Evolutionary conservation across 768 basidiomycete species (phyloP), one percentile per base, ranked within the genome.

Genomic region (Phanerochaete sordida): DNA sequence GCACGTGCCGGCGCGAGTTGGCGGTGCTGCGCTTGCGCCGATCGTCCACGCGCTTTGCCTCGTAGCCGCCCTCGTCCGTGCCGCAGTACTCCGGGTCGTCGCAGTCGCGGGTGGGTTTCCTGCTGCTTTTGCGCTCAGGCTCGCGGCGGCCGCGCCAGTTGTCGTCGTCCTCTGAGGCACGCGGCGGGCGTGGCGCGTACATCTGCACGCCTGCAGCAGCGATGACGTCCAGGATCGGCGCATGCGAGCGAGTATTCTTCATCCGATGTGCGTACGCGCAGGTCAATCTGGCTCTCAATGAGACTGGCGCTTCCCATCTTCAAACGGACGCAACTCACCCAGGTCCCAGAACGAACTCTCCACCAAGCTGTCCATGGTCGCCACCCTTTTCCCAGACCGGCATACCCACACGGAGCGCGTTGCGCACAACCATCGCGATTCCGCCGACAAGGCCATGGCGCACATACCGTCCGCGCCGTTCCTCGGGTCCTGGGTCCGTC

Each of bases 211-310:
- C 86, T 0, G 91, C 88, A 3, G 83, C 83, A 35, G 79, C 74
- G 39, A 94, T 81, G 19, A 93, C 84, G 31, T 83, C 82, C 52
- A 77, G 70, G 54, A 96, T 87, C 1, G 90, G 84, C 0, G 86
- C 84, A 65, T 97, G 94, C 3, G 83, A 84, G 46, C 85, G 82
- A 1, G 90, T 78, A 15, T 76, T 85, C 48, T 81, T 85, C 94
- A 97, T 97, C 6, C 93, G 85, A 74, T 95, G 93, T 0, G 91
- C 88, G 68, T 83, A 96, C 7, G 80, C 74, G 64, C 87, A 90
- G 11, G 76, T 79, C 64, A 90, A 70, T 8, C 91, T 88, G 62
- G 58, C n/a, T n/a, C n/a, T n/a, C n/a, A n/a, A n/a, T n/a, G n/a
- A n/a, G n/a, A n/a, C n/a, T n/a, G n/a, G n/a, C n/a, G n/a, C n/a